Evolutionary conservation across 1,284 basidiomycete species (phyloP).

Genomic region (Crepidotus sp.): DNA sequence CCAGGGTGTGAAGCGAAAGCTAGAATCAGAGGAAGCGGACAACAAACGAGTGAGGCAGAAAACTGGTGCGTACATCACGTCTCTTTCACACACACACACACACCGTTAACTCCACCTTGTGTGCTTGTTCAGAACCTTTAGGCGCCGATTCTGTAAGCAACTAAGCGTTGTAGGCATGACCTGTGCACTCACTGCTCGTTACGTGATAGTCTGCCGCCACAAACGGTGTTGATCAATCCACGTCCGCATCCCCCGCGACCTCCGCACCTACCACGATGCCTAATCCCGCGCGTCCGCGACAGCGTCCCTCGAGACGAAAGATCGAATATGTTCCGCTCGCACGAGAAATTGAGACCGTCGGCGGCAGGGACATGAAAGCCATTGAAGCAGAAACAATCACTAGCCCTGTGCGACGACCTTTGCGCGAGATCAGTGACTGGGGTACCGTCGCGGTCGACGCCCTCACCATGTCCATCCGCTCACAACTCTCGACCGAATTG

Average conservation of each 20-base stretch:
- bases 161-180: constrained; percentile 4
- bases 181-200: constrained; percentile 14
- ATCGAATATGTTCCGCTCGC: constrained; percentile 86
- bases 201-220: constrained; percentile 24
- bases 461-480: constrained; percentile 84
- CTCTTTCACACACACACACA: background rate
- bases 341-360: constrained; percentile 70
- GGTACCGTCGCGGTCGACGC: constrained; percentile 85
- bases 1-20: constrained; percentile 59
- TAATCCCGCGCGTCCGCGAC: constrained; percentile 27
- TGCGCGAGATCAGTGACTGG: constrained; percentile 72
- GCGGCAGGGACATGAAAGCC: constrained; percentile 76
- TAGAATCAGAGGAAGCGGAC: constrained; percentile 55
- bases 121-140: constrained; percentile 32
- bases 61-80: constrained; percentile 40
- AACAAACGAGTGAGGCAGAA: constrained; percentile 61
- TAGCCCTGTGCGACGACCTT: constrained; percentile 41
- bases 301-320: constrained; percentile 60
- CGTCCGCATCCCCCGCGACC: constrained; percentile 17
- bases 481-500: constrained; percentile 75
- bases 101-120: constrained; percentile 18
- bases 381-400: constrained; percentile 58
- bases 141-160: constrained; percentile 20
- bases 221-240: constrained; percentile 21
- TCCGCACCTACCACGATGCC: constrained; percentile 21